Percentiles rank a stretch among this genome's conserved stretches.
These are phyloP conservation scores for Melaleuca alternifolia DNA, from an alignment of 345 rosid species.

Conservation along the genomic window DNA sequence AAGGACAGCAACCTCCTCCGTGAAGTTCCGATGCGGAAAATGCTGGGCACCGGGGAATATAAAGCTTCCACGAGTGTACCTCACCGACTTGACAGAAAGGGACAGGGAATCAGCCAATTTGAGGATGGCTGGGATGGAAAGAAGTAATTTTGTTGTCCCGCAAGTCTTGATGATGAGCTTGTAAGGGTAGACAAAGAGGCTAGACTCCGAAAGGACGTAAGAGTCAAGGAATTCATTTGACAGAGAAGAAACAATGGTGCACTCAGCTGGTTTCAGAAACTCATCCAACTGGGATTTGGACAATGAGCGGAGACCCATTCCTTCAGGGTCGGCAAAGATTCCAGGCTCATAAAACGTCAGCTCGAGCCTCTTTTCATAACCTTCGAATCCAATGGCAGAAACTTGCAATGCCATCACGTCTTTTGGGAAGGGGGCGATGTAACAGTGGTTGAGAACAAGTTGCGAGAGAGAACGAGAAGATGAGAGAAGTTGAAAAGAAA, in stretches of 20 bases:
- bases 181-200: constrained; percentile 91
- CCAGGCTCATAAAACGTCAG: constrained; percentile 63
- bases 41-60: constrained; percentile 75
- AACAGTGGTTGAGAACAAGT: constrained; percentile 10
- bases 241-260: constrained; percentile 83
- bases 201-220: constrained; percentile 92
- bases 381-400: constrained; percentile 96
- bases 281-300: constrained; percentile 63
- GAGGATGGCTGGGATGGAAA: constrained; percentile 85
- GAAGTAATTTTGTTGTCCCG: constrained; percentile 88
- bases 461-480: not conserved
- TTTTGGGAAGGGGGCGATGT: constrained; percentile 6
- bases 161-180: constrained; percentile 93
- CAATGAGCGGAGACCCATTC: constrained; percentile 58
- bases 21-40: constrained; percentile 78
- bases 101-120: constrained; percentile 57
- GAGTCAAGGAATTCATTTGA: constrained; percentile 72
- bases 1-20: constrained; percentile 79
- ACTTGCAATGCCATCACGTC: constrained; percentile 41
- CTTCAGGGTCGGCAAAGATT: constrained; percentile 51
- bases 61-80: constrained; percentile 90
- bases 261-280: constrained; percentile 69
- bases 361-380: constrained; percentile 93
- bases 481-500: not conserved
- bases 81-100: constrained; percentile 52